A percentile compares a stretch with the other conserved stretches of the same genome.
phyloP scores from a whole-genome alignment of 441 rosid species.

The Populus tomentosa region DNA sequence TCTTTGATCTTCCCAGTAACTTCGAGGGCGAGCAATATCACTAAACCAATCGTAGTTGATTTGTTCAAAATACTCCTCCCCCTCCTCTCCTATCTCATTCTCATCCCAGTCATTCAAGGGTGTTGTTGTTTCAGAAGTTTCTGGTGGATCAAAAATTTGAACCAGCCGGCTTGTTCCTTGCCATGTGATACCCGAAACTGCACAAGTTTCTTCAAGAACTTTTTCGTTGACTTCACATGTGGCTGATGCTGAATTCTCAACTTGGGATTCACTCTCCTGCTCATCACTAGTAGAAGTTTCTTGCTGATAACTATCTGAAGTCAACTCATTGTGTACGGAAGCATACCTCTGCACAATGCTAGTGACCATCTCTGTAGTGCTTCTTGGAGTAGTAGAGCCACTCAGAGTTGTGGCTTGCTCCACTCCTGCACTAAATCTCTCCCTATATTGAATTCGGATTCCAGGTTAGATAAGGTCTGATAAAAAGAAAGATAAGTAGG shows the following conservation, averaged over 20 bases:
- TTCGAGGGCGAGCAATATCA: slow-evolving; percentile 71
- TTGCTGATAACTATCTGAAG: slow-evolving; percentile 13
- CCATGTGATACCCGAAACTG: slow-evolving; percentile 14
- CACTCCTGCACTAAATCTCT: slow-evolving; percentile 35
- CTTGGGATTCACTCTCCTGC: not conserved
- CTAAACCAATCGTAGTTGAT: slow-evolving; percentile 54
- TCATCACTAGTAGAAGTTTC: not conserved
- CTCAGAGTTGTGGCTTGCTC: slow-evolving; percentile 23
- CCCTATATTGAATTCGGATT: slow-evolving; percentile 41
- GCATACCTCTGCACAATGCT: slow-evolving; percentile 10
- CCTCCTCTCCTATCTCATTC: slow-evolving; percentile 32
- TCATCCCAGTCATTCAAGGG: slow-evolving; percentile 32
- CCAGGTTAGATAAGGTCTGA: not conserved
- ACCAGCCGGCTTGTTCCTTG: slow-evolving; percentile 15
- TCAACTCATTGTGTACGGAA: slow-evolving; percentile 14
- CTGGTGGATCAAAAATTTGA: slow-evolving; percentile 16
- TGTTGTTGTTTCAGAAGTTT: slow-evolving; percentile 19
- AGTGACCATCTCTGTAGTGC: slow-evolving; percentile 10
- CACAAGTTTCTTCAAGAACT: slow-evolving; percentile 11
- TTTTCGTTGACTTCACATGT: slow-evolving; percentile 11
- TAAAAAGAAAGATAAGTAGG: not conserved
- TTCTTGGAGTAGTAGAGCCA: slow-evolving; percentile 16
- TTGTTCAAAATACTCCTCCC: slow-evolving; percentile 22
- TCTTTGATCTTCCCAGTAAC: slow-evolving; percentile 84
- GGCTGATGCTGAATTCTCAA: slow-evolving; percentile 2